A percentile compares a stretch with the other conserved stretches of the same genome.
These are phyloP conservation scores for Arabis alpina DNA, from an alignment of 345 rosid species.

Conservation along the genomic window DNA sequence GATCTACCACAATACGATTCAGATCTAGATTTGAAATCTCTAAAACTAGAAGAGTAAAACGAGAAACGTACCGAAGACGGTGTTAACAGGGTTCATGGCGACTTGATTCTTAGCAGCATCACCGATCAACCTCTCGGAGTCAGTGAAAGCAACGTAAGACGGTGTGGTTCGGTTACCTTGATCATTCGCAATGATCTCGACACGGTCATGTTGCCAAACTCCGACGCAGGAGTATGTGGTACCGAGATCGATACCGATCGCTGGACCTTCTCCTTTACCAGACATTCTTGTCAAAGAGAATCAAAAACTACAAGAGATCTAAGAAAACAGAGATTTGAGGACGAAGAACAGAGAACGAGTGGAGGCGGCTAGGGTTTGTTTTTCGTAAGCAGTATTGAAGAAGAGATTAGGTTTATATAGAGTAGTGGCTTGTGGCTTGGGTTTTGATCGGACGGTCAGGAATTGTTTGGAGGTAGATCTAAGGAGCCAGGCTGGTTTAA, in stretches of 20 bases:
- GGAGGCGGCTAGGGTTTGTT: constrained; percentile 48
- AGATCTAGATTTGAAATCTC: constrained; percentile 11
- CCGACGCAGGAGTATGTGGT: constrained; percentile 80
- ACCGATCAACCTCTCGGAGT: constrained; percentile 72
- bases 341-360: neutral
- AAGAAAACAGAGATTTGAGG: neutral
- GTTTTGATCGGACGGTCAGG: constrained; percentile 43
- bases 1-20: constrained; percentile 28
- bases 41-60: neutral
- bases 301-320: neutral
- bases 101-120: constrained; percentile 88
- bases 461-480: constrained; percentile 29
- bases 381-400: neutral
- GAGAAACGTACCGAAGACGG: constrained; percentile 64
- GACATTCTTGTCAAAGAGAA: constrained; percentile 49
- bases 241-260: constrained; percentile 76
- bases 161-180: constrained; percentile 81
- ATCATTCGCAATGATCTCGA: constrained; percentile 77
- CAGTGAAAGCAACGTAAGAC: constrained; percentile 68
- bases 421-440: constrained; percentile 10
- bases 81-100: constrained; percentile 75
- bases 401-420: constrained; percentile 40
- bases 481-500: constrained; percentile 37
- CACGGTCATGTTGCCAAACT: constrained; percentile 83
- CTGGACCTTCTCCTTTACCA: constrained; percentile 82